phyloP scores from a whole-genome alignment of 306 rosid species.

The Glycine soja region DNA sequence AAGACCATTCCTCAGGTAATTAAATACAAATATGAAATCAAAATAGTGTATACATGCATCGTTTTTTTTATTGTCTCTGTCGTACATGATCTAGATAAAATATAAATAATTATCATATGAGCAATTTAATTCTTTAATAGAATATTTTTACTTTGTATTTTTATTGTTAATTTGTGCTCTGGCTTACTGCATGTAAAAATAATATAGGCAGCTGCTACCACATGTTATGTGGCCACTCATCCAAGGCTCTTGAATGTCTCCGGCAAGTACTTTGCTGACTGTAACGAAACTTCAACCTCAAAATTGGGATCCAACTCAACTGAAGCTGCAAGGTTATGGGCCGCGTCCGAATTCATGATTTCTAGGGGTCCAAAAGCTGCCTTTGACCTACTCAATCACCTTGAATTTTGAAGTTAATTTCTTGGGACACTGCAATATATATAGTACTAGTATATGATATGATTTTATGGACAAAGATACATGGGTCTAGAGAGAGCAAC shows the following conservation, averaged over 20 bases:
- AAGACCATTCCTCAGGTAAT: slow-evolving; percentile 93
- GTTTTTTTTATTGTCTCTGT: background rate
- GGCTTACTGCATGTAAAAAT: background rate
- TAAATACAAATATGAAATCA: background rate
- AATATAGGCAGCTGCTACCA: slow-evolving; percentile 87
- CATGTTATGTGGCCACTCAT: slow-evolving; percentile 89
- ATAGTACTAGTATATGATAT: background rate
- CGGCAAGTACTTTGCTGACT: slow-evolving; percentile 86
- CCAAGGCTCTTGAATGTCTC: slow-evolving; percentile 61
- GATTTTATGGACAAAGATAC: background rate
- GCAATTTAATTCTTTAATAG: background rate
- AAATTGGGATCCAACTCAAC: slow-evolving; percentile 63
- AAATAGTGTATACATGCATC: background rate
- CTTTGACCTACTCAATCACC: slow-evolving; percentile 43
- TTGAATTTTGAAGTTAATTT: slow-evolving; percentile 39
- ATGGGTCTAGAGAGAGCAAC: slow-evolving; percentile 16
- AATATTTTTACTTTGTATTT: background rate
- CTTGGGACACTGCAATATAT: slow-evolving; percentile 13
- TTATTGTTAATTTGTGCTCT: too few species aligned
- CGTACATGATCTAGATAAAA: background rate
- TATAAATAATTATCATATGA: background rate
- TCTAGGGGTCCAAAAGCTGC: slow-evolving; percentile 56
- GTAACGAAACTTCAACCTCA: slow-evolving; percentile 79
- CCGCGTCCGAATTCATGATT: slow-evolving; percentile 70
- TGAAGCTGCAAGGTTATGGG: slow-evolving; percentile 76